Base-by-base conservation (phyloP, 257 asterid genomes). In the Parsonsia alboflavescens region DNA sequence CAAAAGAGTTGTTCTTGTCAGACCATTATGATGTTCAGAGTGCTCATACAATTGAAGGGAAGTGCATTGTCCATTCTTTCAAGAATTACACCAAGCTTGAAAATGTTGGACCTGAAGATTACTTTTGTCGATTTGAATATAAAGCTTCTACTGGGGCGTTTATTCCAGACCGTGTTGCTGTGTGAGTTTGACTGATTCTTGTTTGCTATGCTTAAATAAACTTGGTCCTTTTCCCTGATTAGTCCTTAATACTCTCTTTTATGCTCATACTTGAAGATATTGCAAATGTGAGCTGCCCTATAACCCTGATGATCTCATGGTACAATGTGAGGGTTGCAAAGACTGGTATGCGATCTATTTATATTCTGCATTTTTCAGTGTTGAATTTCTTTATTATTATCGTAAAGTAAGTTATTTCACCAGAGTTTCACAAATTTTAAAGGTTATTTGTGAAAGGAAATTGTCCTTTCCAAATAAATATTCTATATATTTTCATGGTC, bases 281-380 rank as follows among this genome's bases (percentile, higher is more conserved):
- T 91, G 97, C 90, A 86, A 83, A 67, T 91, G 97, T 52, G 93
- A 89, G 86, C 78, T 82, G 88, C 95, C 97, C 0, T 90, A 89
- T 70, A 91, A 89, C 70, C 97, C 96, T 17, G 97, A 91, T 83
- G 86, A 85, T 62, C 66, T 89, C 50, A 88, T 91, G 96, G 86
- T 88, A 53, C 90, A 89, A 75, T 89, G 97, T 12, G 97, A 89
- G 73, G 84, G 78, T 19, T 91, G 97, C 82, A 81, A 83, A 65
- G 89, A 89, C 79, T 91, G 97, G 97, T 91, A 89, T 49, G 77
- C 36, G 15, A 41, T 39, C 36, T 56, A n/a, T 33, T 68, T 59
- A 56, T 54, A 10, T 49, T 65, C n/a, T 44, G 44, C 36, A 54
- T 17, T 24, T n/a, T 77, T 39, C 28, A 15, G 28, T 0, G 0